Conservation (phyloP, 2,329 filamentous ascomycete species). For the Alternaria conjuncta region DNA sequence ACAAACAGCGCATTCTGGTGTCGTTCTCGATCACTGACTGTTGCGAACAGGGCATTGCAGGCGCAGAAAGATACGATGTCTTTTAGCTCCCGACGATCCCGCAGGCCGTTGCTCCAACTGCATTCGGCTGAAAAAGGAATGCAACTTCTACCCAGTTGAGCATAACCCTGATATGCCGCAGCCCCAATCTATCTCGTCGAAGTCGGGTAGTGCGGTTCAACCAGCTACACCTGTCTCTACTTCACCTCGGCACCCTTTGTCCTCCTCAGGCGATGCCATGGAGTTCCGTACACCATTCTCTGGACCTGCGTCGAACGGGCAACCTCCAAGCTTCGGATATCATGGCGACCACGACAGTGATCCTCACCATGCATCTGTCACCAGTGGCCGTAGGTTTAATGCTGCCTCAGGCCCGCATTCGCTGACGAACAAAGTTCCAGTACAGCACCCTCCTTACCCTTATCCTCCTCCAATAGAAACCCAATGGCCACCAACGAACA, state of each 20-base stretch:
- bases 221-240: slow-evolving; percentile 57
- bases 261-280: slow-evolving; percentile 33
- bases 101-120: slow-evolving; percentile 88
- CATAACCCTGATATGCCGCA: slow-evolving; percentile 65
- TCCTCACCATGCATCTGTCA: slow-evolving; percentile 26
- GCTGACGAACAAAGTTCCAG: slow-evolving; percentile 36
- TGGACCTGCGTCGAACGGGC: slow-evolving; percentile 17
- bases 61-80: slow-evolving; percentile 89
- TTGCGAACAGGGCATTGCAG: slow-evolving; percentile 78
- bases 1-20: background rate
- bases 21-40: slow-evolving; percentile 21
- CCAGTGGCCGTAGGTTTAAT: slow-evolving; percentile 35
- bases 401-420: background rate
- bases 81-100: slow-evolving; percentile 74
- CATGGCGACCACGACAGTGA: slow-evolving; percentile 37
- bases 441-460: slow-evolving; percentile 41
- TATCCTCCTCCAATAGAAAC: slow-evolving; percentile 46
- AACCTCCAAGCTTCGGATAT: slow-evolving; percentile 32
- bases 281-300: slow-evolving; percentile 40
- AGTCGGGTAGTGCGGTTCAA: slow-evolving; percentile 52
- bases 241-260: slow-evolving; percentile 50
- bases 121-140: slow-evolving; percentile 92
- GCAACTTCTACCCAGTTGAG: slow-evolving; percentile 89
- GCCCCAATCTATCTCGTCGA: slow-evolving; percentile 50
- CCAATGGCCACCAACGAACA: slow-evolving; percentile 42